A percentile compares a stretch with the other conserved stretches of the same genome.
Conservation (phyloP, 2,329 filamentous ascomycete genomes). For the Cryphonectria radicalis region DNA sequence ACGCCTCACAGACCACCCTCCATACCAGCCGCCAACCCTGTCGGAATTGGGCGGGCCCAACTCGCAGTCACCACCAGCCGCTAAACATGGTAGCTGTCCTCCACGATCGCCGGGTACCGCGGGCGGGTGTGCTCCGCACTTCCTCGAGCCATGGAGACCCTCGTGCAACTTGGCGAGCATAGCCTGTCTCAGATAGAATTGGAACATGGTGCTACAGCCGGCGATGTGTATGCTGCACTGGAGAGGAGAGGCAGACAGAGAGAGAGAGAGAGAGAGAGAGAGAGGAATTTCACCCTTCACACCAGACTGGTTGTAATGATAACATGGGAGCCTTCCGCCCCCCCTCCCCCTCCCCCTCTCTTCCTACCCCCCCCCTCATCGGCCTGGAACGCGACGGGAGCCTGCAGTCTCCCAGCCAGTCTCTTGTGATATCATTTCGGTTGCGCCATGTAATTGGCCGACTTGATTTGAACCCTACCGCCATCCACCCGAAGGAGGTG, state of each 20-base stretch:
- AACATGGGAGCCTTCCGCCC: no score
- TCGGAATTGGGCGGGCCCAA: not conserved
- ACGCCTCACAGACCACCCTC: not conserved
- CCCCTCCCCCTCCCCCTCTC: no score
- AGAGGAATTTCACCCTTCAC: not conserved
- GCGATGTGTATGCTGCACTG: not conserved
- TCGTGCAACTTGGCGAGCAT: not conserved
- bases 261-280: no score
- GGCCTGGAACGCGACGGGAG: not conserved
- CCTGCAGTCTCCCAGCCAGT: not conserved
- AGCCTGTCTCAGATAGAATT: not conserved
- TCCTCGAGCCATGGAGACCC: not conserved
- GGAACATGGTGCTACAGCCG: not conserved
- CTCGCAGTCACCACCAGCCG: not conserved
- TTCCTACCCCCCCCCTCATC: no score
- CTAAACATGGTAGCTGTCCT: not conserved
- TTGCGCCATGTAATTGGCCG: not conserved
- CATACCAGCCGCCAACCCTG: not conserved
- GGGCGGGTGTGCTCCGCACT: not conserved
- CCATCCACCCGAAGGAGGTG: not conserved
- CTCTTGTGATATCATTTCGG: not conserved
- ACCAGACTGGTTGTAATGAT: not conserved
- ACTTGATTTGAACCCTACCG: not conserved
- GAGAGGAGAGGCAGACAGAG: not conserved
- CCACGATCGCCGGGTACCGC: not conserved